Percentiles rank a stretch among this genome's conserved stretches.
These are phyloP conservation scores for Globisporangium canariense DNA, from an alignment of 352 stramenopile genomes.

Conservation along the genomic window DNA sequence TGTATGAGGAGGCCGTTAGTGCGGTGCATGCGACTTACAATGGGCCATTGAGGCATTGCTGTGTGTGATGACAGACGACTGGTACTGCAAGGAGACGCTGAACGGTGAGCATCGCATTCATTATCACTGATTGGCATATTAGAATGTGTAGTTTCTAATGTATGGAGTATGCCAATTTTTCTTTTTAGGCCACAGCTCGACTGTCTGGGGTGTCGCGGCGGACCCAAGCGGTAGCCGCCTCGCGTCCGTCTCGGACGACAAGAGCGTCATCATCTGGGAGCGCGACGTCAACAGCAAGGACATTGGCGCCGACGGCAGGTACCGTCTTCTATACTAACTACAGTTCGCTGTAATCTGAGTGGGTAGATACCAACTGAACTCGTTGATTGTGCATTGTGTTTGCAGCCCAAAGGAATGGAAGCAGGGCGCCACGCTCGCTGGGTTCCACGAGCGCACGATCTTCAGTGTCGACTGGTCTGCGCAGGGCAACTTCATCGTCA, in stretches of 20 bases:
- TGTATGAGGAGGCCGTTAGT: not conserved
- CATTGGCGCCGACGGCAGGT: constrained; percentile 46
- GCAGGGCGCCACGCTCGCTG: constrained; percentile 71
- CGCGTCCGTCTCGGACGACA: constrained; percentile 91
- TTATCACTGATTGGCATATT: not conserved
- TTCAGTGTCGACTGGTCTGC: constrained; percentile 93
- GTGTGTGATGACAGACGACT: constrained; percentile 78
- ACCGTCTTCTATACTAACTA: not conserved
- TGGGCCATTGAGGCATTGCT: not conserved
- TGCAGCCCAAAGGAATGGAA: constrained; percentile 76
- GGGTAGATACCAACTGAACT: not conserved
- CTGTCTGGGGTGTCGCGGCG: constrained; percentile 92
- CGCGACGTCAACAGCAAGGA: constrained; percentile 61
- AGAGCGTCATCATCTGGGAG: constrained; percentile 91
- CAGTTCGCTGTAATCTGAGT: not conserved
- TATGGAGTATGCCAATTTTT: not conserved
- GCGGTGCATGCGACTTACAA: not conserved
- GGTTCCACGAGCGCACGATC: constrained; percentile 87
- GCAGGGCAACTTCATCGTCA: constrained; percentile 85
- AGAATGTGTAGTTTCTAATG: not conserved
- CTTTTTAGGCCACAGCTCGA: constrained; percentile 80
- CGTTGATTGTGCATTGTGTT: not conserved
- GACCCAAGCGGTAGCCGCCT: constrained; percentile 77
- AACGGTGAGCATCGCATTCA: constrained; percentile 30
- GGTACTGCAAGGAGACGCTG: constrained; percentile 94